These are phyloP conservation scores for Holtermanniella nyarrowii DNA, from an alignment of 768 basidiomycete species.

Conservation along the genomic window DNA sequence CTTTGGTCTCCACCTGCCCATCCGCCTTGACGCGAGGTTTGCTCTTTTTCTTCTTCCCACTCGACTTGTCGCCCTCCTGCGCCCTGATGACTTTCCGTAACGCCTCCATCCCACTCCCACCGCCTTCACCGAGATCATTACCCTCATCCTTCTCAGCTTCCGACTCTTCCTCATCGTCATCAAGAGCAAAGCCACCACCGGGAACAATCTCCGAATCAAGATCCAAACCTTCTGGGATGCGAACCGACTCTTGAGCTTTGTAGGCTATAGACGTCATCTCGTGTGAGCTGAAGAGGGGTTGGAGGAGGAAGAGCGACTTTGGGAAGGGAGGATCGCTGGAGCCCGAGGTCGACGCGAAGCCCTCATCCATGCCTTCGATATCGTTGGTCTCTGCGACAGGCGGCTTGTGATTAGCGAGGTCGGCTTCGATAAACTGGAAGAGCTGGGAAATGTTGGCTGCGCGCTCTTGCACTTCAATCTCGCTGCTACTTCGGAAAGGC, in stretches of 20 bases:
- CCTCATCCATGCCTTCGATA: conserved; percentile 34
- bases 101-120: conserved; percentile 34
- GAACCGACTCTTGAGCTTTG: conserved; percentile 69
- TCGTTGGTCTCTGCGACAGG: conserved; percentile 2
- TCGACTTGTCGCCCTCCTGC: conserved; percentile 36
- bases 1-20: conserved; percentile 38
- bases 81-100: conserved; percentile 32
- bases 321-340: conserved; percentile 57
- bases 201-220: conserved; percentile 77
- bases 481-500: conserved; percentile 52
- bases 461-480: conserved; percentile 88
- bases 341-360: conserved; percentile 42
- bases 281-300: conserved; percentile 63
- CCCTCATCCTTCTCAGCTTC: conserved; percentile 28
- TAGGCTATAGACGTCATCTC: conserved; percentile 76
- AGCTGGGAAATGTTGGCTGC: conserved; percentile 25
- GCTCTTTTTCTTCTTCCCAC: conserved; percentile 23
- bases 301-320: conserved; percentile 76
- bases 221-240: conserved; percentile 72
- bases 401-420: conserved; percentile 23
- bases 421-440: conserved; percentile 27
- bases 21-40: conserved; percentile 43
- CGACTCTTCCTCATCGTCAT: conserved; percentile 15
- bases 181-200: conserved; percentile 20
- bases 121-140: conserved; percentile 36